Base-by-base conservation (phyloP, 768 basidiomycete species). In the Macrolepiota albuminosa region DNA sequence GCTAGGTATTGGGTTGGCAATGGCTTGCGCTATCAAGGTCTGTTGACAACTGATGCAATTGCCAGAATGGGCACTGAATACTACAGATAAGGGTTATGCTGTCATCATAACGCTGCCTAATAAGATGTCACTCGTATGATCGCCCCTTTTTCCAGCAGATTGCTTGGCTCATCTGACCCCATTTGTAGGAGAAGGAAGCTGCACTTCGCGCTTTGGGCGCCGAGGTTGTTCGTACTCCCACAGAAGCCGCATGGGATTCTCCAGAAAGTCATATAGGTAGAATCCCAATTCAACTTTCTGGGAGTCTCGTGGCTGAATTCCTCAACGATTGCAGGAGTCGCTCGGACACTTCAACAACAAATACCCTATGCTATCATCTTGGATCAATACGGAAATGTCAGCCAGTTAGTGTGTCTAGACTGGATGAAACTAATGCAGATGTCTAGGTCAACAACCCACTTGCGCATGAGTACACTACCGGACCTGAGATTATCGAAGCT, bases 11-110 rank as follows among this genome's bases (percentile, higher is more conserved):
- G 97, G 95, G 0, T 78, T 99, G 11, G 95, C 95, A 3, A 82
- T 98, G 80, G 87, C 91, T 0, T 92, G 93, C 66, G 94, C 95
- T 13, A 85, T 98, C 75, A 96, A 95, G 85, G 96, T 93, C 78
- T 69, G 63, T 60, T 47, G 61, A 48, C 43, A 56, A 56, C 34
- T 52, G 21, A 18, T 21, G 29, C 7, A 3, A 16, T 42, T 53
- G 43, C 39, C 16, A 45, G 71, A 71, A 76, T 60, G 67, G 69
- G 65, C 80, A 72, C 85, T 88, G 86, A 88, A 91, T 89, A 87
- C 85, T 80, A 73, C 73, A 85, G 84, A 84, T 84, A 86, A 93
- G 92, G 91, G 91, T 77, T 93, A 93, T 84, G 84, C 89, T 42
- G 87, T 92, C 61, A 89, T 94, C 68, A 93, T 93, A 73, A 89